Evolutionary conservation across 2,329 filamentous ascomycete genomes (phyloP), one percentile per base, ranked within the genome.

Genomic region (Fusarium sp.): DNA sequence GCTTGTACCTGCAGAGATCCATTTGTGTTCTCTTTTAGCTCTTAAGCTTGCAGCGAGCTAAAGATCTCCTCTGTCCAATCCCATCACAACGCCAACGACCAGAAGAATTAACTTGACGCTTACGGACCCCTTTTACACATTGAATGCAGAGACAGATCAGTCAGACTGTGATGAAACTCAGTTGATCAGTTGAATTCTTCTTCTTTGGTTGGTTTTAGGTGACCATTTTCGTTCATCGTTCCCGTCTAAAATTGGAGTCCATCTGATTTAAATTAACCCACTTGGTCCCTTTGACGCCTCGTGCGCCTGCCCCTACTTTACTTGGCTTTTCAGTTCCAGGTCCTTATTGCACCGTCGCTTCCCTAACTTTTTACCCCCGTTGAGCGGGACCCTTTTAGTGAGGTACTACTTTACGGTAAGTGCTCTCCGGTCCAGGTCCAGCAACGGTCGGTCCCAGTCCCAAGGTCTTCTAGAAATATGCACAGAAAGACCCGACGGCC

Each of bases 251-350:
- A 70, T 71, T 71, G 58, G 64, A 48, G 41, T 26, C 21, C 21
- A 12, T 51, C 31, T 62, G 53, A 60, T 69, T 56, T 55, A 69
- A 72, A 72, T 66, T 64, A 67, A 45, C 10, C 58, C 65, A 72
- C 65, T 52, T 68, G 43, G 58, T 63, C 55, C 52, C 45, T 67
- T 58, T 63, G 41, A 30, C 53, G 68, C 60, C 68, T 71, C 55
- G 58, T 60, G 57, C 63, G 51, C 66, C 66, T 52, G 37, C 31
- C 61, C 58, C 58, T 55, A 48, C 42, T 19, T 44, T 44, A 46
- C 44, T 46, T 28, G n/a, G 19, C 48, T 34, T 50, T 23, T 28
- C 11, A 28, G 26, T 28, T 11, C 26, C 30, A 21, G 7, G 23
- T 37, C 30, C 23, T 37, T 25, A 16, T 31, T 48, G 28, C 26